phyloP scores from a whole-genome alignment of 2,329 filamentous ascomycete species.

The Penicillium sp. region DNA sequence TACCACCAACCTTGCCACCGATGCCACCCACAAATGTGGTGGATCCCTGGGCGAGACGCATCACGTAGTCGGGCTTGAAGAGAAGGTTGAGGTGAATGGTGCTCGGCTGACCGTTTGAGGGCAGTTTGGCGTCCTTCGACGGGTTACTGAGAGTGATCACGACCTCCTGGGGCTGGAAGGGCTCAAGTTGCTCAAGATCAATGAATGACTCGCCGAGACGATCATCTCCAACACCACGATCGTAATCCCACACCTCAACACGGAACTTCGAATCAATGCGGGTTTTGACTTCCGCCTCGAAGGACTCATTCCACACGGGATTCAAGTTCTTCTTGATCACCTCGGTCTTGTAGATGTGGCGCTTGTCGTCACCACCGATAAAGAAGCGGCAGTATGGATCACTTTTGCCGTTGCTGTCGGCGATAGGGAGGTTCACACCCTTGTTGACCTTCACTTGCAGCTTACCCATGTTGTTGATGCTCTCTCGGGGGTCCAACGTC shows the following conservation, averaged over 20 bases:
- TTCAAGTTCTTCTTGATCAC: slow-evolving; percentile 93
- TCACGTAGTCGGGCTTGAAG: slow-evolving; percentile 90
- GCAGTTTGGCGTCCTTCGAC: slow-evolving; percentile 64
- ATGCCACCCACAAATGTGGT: slow-evolving; percentile 61
- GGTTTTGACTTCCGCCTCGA: slow-evolving; percentile 76
- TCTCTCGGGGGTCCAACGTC: slow-evolving; percentile 87
- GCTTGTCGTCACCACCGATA: slow-evolving; percentile 78
- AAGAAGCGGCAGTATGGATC: slow-evolving; percentile 96
- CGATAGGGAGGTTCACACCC: slow-evolving; percentile 78
- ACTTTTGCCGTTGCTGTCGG: slow-evolving; percentile 92
- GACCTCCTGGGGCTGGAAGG: slow-evolving; percentile 74
- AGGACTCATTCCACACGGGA: slow-evolving; percentile 93
- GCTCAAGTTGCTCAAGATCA: slow-evolving; percentile 72
- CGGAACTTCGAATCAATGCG: slow-evolving; percentile 78
- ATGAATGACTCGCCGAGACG: slow-evolving; percentile 73
- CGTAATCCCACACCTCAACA: slow-evolving; percentile 86
- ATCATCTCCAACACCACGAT: slow-evolving; percentile 92
- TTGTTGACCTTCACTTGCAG: slow-evolving; percentile 91
- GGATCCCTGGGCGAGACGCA: slow-evolving; percentile 77
- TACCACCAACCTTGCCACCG: slow-evolving; percentile 76
- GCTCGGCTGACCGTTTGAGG: slow-evolving; percentile 84
- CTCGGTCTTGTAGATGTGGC: slow-evolving; percentile 92
- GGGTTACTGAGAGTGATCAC: slow-evolving; percentile 25
- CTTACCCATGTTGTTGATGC: slow-evolving; percentile 97
- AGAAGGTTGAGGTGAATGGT: slow-evolving; percentile 74